A percentile compares a stretch with the other conserved stretches of the same genome.
These are phyloP conservation scores for Moelleriella libera DNA, from an alignment of 2,329 filamentous ascomycete species.

Conservation along the genomic window DNA sequence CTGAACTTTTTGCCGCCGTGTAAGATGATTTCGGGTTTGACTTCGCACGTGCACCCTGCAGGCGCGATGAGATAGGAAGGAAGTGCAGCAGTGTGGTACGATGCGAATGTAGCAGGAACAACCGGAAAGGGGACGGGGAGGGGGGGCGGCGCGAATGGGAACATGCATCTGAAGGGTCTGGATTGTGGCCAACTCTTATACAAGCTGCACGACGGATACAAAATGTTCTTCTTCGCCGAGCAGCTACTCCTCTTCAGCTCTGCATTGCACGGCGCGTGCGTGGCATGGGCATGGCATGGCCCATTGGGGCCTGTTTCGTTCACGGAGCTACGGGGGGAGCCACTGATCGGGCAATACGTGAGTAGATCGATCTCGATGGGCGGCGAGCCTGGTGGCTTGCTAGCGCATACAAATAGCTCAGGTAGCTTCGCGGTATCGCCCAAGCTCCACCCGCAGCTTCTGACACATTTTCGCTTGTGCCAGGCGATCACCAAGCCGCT, in stretches of 20 bases:
- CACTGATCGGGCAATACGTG: conserved; percentile 3
- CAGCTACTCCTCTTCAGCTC: not conserved
- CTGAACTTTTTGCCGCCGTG: too few species aligned
- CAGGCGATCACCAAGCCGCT: not conserved
- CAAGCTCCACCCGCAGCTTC: not conserved
- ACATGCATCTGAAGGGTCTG: not conserved
- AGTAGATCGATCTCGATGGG: conserved; percentile 5
- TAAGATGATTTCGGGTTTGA: too few species aligned
- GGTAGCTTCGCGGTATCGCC: conserved; percentile 1
- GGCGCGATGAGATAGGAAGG: not conserved
- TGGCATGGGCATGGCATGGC: not conserved
- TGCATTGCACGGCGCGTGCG: not conserved
- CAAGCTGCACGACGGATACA: not conserved
- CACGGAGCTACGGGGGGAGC: not conserved
- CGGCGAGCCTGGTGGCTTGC: conserved; percentile 1
- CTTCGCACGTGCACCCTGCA: not conserved
- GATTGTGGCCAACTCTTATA: conserved; percentile 1
- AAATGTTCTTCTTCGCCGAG: too few species aligned
- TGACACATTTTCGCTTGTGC: not conserved
- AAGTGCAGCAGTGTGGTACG: too few species aligned
- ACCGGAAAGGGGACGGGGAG: not conserved
- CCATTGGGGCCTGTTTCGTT: not conserved
- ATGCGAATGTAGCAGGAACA: not conserved
- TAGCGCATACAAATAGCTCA: conserved; percentile 2
- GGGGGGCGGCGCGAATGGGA: not conserved